Percentiles rank a stretch among this genome's conserved stretches.
Evolutionary conservation across 768 basidiomycete genomes (phyloP).

Genomic region (Tylopilus sp.): DNA sequence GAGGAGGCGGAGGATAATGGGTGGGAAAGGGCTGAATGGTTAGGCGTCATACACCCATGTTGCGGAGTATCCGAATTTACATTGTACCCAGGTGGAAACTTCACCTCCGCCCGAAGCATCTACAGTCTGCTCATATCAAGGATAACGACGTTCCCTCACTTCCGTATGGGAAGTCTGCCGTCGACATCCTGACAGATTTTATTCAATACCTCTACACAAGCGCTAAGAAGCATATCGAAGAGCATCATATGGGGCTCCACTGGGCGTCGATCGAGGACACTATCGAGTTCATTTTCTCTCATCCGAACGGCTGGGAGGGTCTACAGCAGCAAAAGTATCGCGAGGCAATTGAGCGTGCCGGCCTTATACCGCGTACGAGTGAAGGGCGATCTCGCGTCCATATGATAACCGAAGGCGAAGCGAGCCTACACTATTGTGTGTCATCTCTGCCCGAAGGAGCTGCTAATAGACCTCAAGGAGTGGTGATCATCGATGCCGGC

Average conservation of each 20-base stretch:
- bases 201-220: not conserved
- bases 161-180: not conserved
- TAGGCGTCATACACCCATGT: not conserved
- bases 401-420: conserved; percentile 24
- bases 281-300: conserved; percentile 22
- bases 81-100: not conserved
- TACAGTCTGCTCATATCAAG: not conserved
- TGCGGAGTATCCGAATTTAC: not conserved
- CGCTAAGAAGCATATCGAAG: not conserved
- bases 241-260: conserved; percentile 8
- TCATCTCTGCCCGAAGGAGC: conserved; percentile 28
- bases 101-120: not conserved
- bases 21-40: conserved; percentile 6
- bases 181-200: not conserved
- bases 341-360: conserved; percentile 20
- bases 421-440: conserved; percentile 36
- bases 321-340: conserved; percentile 22
- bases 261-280: conserved; percentile 11
- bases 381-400: conserved; percentile 15
- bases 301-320: conserved; percentile 26
- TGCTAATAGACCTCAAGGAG: conserved; percentile 16
- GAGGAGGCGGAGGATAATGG: not conserved
- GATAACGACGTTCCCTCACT: not conserved
- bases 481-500: conserved; percentile 44
- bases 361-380: conserved; percentile 14